These are phyloP conservation scores for Calocera viscosa DNA, from an alignment of 768 basidiomycete species.

Conservation along the genomic window DNA sequence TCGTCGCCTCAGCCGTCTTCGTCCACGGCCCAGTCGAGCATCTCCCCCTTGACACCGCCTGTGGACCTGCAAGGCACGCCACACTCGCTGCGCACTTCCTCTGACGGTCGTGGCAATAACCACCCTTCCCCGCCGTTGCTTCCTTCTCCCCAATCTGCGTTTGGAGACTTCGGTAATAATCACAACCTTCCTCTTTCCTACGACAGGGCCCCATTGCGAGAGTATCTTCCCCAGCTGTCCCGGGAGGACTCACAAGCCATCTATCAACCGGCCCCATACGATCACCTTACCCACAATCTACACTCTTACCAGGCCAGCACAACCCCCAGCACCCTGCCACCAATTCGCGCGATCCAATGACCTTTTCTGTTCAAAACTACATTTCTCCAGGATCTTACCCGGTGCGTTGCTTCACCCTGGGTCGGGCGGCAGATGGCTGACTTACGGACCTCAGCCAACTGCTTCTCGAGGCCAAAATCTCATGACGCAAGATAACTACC, in stretches of 20 bases:
- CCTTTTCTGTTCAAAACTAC: not conserved
- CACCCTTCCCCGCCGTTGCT: constrained; percentile 6
- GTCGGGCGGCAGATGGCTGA: not conserved
- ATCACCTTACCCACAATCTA: constrained; percentile 4
- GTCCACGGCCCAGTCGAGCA: constrained; percentile 12
- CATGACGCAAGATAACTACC: not conserved
- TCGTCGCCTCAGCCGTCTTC: constrained; percentile 15
- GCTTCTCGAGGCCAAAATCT: not conserved
- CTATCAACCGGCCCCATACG: not conserved
- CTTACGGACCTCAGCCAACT: not conserved
- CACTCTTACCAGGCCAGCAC: constrained; percentile 6
- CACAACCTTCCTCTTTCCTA: constrained; percentile 7
- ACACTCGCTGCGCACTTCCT: not conserved
- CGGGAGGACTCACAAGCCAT: constrained; percentile 6
- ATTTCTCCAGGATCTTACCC: not conserved
- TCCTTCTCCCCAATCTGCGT: constrained; percentile 6
- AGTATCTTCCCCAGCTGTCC: constrained; percentile 6
- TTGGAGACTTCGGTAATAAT: constrained; percentile 7
- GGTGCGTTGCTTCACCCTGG: not conserved
- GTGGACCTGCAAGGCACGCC: constrained; percentile 3
- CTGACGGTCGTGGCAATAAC: not conserved
- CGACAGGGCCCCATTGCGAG: constrained; percentile 8
- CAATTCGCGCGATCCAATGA: constrained; percentile 7
- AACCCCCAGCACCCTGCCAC: not conserved
- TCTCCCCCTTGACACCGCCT: constrained; percentile 9